These are phyloP conservation scores for Melastoma candidum DNA, from an alignment of 441 rosid genomes.

Conservation along the genomic window DNA sequence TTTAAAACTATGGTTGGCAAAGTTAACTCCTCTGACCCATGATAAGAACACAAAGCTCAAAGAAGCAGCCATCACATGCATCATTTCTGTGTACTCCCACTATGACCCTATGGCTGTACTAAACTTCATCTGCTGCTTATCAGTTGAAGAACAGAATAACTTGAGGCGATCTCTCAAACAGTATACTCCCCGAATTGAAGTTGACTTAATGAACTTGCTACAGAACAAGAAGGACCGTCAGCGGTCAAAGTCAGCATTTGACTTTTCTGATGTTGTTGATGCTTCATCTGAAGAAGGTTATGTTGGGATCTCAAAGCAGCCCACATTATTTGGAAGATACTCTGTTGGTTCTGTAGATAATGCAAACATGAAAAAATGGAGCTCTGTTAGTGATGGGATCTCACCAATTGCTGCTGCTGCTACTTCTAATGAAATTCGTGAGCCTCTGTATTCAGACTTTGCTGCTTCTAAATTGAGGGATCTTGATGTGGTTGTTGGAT, in stretches of 20 bases:
- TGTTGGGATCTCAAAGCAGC: constrained; percentile 51
- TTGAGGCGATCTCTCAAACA: constrained; percentile 93
- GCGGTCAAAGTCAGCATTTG: constrained; percentile 70
- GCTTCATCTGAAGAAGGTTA: constrained; percentile 93
- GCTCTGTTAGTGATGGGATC: constrained; percentile 63
- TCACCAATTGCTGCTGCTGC: constrained; percentile 29
- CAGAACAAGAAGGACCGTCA: constrained; percentile 94
- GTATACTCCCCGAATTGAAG: constrained; percentile 97
- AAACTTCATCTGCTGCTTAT: constrained; percentile 84
- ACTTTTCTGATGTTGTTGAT: constrained; percentile 77
- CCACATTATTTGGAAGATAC: constrained; percentile 72
- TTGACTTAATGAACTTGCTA: constrained; percentile 83
- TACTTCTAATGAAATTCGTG: constrained; percentile 57
- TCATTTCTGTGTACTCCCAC: constrained; percentile 85
- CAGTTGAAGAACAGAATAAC: constrained; percentile 95
- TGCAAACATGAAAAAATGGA: constrained; percentile 84
- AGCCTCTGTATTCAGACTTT: constrained; percentile 51
- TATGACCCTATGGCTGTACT: constrained; percentile 83
- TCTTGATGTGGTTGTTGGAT: constrained; percentile 21
- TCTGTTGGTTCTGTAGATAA: constrained; percentile 71
- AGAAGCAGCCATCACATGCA: constrained; percentile 90
- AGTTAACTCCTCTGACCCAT: constrained; percentile 71
- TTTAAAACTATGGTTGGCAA: constrained; percentile 87
- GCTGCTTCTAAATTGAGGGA: constrained; percentile 47
- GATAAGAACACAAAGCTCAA: constrained; percentile 91